Evolutionary conservation across 805 yeast genomes (phyloP).

Genomic region (Starmerella gropengiesseri): DNA sequence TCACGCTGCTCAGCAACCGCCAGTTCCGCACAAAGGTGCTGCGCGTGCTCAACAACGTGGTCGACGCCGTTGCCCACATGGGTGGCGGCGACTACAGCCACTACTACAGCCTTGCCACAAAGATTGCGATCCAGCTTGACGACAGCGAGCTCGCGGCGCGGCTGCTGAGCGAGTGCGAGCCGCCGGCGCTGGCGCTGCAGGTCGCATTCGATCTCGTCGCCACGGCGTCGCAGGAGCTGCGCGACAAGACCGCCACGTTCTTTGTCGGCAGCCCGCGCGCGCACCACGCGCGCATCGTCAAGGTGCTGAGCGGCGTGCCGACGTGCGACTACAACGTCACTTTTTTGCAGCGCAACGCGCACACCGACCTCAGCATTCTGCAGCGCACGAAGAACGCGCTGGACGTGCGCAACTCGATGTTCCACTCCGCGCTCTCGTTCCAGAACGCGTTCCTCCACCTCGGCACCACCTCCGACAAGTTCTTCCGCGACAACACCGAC

Average conservation of each 20-base stretch:
- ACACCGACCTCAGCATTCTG: conserved; percentile 72
- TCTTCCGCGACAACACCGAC: conserved; percentile 79
- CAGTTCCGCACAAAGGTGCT: conserved; percentile 57
- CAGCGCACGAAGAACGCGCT: conserved; percentile 68
- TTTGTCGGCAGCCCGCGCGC: conserved; percentile 28
- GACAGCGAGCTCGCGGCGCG: conserved; percentile 59
- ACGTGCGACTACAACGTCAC: conserved; percentile 88
- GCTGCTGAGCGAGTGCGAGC: conserved; percentile 51
- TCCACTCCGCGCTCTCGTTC: conserved; percentile 92
- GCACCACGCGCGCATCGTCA: conserved; percentile 37
- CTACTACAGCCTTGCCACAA: conserved; percentile 75
- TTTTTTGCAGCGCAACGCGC: conserved; percentile 73
- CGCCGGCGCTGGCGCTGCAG: conserved; percentile 63
- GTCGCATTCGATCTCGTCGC: conserved; percentile 90
- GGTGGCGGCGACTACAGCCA: conserved; percentile 39
- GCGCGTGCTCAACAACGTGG: conserved; percentile 47
- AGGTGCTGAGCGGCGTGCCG: conserved; percentile 80
- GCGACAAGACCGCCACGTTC: conserved; percentile 39
- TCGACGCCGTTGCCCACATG: conserved; percentile 33
- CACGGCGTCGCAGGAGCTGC: conserved; percentile 81
- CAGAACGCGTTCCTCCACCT: conserved; percentile 90
- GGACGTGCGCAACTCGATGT: conserved; percentile 87
- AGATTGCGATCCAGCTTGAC: conserved; percentile 79
- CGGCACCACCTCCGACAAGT: conserved; percentile 91
- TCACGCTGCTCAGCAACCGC: conserved; percentile 53